Evolutionary conservation across 768 basidiomycete genomes (phyloP).

Genomic region (Russula olivacea): DNA sequence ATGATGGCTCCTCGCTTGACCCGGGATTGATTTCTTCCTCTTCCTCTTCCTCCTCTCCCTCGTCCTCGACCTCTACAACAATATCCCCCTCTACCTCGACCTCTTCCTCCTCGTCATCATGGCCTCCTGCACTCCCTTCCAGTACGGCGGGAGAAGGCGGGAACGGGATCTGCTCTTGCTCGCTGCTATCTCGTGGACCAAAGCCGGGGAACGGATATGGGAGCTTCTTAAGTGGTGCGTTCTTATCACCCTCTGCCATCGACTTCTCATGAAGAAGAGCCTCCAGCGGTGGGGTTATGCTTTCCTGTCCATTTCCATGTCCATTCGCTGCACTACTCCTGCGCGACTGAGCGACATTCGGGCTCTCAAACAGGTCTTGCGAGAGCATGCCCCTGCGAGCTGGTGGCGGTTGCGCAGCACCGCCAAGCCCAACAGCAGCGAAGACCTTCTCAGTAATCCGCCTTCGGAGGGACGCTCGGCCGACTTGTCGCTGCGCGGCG

Average conservation of each 20-base stretch:
- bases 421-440: conserved; percentile 47
- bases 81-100: conserved; percentile 29
- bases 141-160: conserved; percentile 52
- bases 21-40: conserved; percentile 28
- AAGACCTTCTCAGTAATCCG: conserved; percentile 52
- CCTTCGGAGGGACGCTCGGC: conserved; percentile 26
- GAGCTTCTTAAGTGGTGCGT: conserved; percentile 43
- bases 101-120: conserved; percentile 26
- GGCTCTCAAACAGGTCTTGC: conserved; percentile 60
- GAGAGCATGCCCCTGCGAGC: conserved; percentile 46
- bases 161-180: conserved; percentile 65
- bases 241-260: conserved; percentile 42
- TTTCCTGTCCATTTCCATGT: neutral
- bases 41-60: conserved; percentile 39
- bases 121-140: conserved; percentile 31
- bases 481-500: conserved; percentile 31
- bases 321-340: conserved; percentile 17
- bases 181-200: conserved; percentile 46
- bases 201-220: conserved; percentile 69
- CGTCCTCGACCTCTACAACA: conserved; percentile 32
- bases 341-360: conserved; percentile 28
- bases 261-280: conserved; percentile 33
- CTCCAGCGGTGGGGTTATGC: conserved; percentile 30
- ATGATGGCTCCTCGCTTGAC: conserved; percentile 44
- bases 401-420: conserved; percentile 26